Evolutionary conservation across 495 filamentous ascomycete species (phyloP), one percentile per base, ranked within the genome.

Genomic region (Xylaria grammica): DNA sequence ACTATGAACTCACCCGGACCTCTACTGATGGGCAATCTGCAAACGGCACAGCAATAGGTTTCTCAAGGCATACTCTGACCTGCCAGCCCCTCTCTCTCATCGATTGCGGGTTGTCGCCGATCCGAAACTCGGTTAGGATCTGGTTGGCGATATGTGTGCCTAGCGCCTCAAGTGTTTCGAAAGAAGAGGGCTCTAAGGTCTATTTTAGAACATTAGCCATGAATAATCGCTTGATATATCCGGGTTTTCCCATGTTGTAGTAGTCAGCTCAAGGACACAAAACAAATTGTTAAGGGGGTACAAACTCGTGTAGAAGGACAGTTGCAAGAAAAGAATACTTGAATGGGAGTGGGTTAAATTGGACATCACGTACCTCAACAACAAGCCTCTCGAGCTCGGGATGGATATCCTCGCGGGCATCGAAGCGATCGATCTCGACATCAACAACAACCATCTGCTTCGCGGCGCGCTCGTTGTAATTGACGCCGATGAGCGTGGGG

Each of bases 111-210:
- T 59, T 63, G 20, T 65, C 72, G 42, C 60, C 65, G 27, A 74
- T 68, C 5, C 59, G 58, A 51, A 72, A 70, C 20, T 68, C 63
- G n/a, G 67, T 65, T 4, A 80, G 65, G 20, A 87, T 75, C 24
- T 62, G 60, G 2, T 78, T 65, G 17, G 78, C 79, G 4, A 87
- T 68, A 38, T 77, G 76, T 0, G 78, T 73, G 0, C 81, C 82
- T 4, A 90, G 75, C 0, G 86, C 78, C 71, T 90, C 88, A 11
- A 90, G 81, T 0, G 88, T 90, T 72, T 87, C 81, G 66, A 87
- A 89, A 0, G 80, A 81, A 0, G 86, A 87, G 4, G 79, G 68
- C 54, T 85, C 83, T 51, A 89, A 78, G 3, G 78, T 71, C 85
- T 89, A 57, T 26, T 34, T 24, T 9, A 9, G 22, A 29, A 44